Conservation (phyloP, 2,329 filamentous ascomycete species). For the Chrysosphaeria jannelii region DNA sequence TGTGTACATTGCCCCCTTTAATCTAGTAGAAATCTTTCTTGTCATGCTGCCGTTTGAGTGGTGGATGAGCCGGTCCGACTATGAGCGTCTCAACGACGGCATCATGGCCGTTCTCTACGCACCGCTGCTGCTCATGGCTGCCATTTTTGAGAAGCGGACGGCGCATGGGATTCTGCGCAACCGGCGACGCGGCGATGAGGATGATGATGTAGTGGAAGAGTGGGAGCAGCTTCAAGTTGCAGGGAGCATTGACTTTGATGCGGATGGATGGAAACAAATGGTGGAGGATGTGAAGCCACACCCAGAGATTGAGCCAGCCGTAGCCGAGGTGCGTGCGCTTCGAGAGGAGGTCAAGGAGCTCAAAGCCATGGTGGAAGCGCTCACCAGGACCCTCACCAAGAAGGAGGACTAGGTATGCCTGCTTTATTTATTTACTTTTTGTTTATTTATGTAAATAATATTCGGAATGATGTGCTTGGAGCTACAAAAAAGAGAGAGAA, state of each 20-base stretch:
- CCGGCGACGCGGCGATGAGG: constrained; percentile 49
- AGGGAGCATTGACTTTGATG: constrained; percentile 50
- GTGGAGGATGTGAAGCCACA: constrained; percentile 53
- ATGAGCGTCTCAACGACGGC: constrained; percentile 60
- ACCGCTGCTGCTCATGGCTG: constrained; percentile 53
- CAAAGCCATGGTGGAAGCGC: constrained; percentile 14
- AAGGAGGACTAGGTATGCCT: no score
- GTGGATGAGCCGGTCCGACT: constrained; percentile 55
- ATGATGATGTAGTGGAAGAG: constrained; percentile 69
- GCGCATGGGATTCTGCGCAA: constrained; percentile 42
- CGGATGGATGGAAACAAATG: constrained; percentile 58
- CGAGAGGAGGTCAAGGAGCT: constrained; percentile 26
- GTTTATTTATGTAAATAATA: background rate
- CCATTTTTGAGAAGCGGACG: constrained; percentile 34
- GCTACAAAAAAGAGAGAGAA: background rate
- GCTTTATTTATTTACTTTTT: constrained; percentile 1
- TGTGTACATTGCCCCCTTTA: constrained; percentile 88
- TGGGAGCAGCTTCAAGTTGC: constrained; percentile 61
- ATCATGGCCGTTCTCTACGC: constrained; percentile 44
- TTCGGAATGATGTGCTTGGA: background rate
- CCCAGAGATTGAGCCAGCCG: constrained; percentile 46
- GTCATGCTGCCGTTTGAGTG: constrained; percentile 68
- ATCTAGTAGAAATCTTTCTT: constrained; percentile 62
- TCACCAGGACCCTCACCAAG: constrained; percentile 2
- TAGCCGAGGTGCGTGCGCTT: constrained; percentile 34